phyloP scores from a whole-genome alignment of 352 stramenopile species.

The Pythium utonaiense region DNA sequence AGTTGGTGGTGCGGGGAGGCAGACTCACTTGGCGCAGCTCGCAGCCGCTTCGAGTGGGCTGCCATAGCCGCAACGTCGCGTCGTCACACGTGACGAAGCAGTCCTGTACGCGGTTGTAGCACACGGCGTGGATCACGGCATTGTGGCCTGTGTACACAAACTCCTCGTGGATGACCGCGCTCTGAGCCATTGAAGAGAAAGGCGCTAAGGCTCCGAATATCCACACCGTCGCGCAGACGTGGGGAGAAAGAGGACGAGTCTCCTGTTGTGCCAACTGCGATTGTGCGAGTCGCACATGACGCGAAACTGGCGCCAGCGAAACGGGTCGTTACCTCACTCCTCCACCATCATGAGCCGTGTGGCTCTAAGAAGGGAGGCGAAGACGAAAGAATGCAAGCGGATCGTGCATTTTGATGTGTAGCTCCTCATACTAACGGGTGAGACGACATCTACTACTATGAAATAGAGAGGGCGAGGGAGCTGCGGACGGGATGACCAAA shows the following conservation, averaged over 20 bases:
- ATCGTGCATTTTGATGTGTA: too few species aligned
- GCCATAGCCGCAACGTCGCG: conserved; percentile 46
- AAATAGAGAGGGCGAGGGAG: not conserved
- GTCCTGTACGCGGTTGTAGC: conserved; percentile 66
- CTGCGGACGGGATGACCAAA: not conserved
- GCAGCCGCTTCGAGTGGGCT: conserved; percentile 2
- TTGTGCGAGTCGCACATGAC: not conserved
- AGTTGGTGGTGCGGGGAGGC: conserved; percentile 46
- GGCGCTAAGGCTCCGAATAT: not conserved
- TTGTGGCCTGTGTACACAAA: conserved; percentile 57
- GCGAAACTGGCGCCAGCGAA: not conserved
- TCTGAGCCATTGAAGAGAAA: conserved; percentile 64
- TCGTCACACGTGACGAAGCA: conserved; percentile 64
- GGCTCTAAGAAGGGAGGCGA: too few species aligned
- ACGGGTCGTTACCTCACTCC: not conserved
- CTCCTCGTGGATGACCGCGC: conserved; percentile 63
- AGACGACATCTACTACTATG: too few species aligned
- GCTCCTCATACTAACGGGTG: too few species aligned
- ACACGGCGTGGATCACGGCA: conserved; percentile 49
- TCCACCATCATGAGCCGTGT: too few species aligned
- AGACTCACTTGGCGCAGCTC: conserved; percentile 51
- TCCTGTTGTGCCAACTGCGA: too few species aligned
- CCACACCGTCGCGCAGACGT: not conserved
- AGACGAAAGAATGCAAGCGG: too few species aligned
- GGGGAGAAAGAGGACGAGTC: too few species aligned